These are phyloP conservation scores for Glomus cerebriforme DNA, from an alignment of 192 early-diverging fungal species.

Conservation along the genomic window DNA sequence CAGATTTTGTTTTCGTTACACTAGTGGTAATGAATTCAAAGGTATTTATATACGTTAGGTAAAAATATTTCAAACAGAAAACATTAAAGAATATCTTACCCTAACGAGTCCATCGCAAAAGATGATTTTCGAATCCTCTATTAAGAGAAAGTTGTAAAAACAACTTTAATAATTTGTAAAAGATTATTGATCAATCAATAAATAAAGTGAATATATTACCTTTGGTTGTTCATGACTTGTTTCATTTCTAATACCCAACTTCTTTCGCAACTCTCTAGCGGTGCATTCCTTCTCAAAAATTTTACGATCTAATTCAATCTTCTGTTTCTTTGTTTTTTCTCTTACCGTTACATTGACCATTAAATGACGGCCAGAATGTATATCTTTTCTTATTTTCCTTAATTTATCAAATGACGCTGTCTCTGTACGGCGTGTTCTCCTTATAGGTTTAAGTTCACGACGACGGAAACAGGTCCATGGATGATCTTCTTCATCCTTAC, in stretches of 20 bases:
- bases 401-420: constrained; percentile 85
- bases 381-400: constrained; percentile 74
- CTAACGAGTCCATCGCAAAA: constrained; percentile 35
- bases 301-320: constrained; percentile 71
- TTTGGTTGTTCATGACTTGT: not conserved
- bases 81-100: constrained; percentile 34
- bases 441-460: constrained; percentile 84
- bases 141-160: constrained; percentile 35
- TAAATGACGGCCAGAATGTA: constrained; percentile 74
- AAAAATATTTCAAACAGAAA: not conserved
- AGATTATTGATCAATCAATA: not conserved
- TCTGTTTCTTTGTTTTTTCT: constrained; percentile 76
- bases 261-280: constrained; percentile 64
- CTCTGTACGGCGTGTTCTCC: constrained; percentile 87
- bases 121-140: constrained; percentile 48
- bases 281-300: constrained; percentile 72
- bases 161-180: constrained; percentile 37
- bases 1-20: constrained; percentile 64
- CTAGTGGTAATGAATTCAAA: constrained; percentile 28
- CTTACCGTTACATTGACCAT: constrained; percentile 80
- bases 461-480: constrained; percentile 98
- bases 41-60: not conserved
- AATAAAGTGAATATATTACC: not conserved
- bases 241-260: constrained; percentile 69
- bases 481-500: constrained; percentile 71